Evolutionary conservation across 2,329 filamentous ascomycete species (phyloP).

Genomic region (Penicillium sp.): DNA sequence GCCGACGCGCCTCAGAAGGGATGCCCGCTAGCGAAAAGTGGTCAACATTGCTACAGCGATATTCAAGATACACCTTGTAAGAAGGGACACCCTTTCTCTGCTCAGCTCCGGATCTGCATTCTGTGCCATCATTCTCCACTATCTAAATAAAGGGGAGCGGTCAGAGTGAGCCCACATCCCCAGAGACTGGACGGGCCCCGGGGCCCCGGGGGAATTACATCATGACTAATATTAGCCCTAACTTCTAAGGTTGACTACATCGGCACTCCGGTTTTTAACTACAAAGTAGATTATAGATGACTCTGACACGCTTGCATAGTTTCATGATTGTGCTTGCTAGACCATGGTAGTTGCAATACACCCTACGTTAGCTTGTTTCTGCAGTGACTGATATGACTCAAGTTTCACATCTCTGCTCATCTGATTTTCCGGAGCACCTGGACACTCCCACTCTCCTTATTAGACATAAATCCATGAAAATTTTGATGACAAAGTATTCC

Average conservation of each 20-base stretch:
- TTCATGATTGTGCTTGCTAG: neutral
- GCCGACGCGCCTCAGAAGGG: neutral
- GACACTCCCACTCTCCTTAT: neutral
- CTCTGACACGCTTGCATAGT: neutral
- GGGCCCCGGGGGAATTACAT: neutral
- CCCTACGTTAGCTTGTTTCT: neutral
- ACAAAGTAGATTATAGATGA: neutral
- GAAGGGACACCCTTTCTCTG: neutral
- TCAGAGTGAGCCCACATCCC: conserved; percentile 15
- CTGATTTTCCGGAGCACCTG: no score
- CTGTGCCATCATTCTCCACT: conserved; percentile 1
- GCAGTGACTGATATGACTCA: neutral
- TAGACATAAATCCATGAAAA: neutral
- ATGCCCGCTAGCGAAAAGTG: neutral
- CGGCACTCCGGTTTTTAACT: no score
- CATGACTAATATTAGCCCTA: conserved; percentile 8
- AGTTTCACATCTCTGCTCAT: neutral
- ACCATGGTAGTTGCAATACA: neutral
- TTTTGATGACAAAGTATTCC: neutral
- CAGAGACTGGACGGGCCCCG: neutral
- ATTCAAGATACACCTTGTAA: neutral
- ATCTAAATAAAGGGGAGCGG: neutral
- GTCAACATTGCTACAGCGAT: neutral
- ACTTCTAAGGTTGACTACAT: neutral
- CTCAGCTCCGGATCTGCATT: neutral